Base-by-base conservation (phyloP, 768 basidiomycete species). In the Phylloporus sp. region DNA sequence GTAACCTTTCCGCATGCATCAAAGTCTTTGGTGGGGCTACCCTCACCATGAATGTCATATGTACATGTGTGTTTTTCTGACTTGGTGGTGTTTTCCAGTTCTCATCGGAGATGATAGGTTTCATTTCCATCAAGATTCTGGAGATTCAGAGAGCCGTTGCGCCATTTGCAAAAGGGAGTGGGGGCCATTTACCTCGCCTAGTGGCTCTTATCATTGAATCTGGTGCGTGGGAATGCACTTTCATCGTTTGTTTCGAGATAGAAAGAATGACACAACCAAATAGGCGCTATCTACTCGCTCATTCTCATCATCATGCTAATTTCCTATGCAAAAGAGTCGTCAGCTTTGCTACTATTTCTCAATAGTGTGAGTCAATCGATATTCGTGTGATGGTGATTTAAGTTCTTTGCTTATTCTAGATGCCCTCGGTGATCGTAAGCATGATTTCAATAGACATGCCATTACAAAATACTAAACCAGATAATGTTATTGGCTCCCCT, bases 391-490 rank as follows among this genome's bases (percentile, higher is more conserved):
- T 20, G 13, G 40, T 3, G 26, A 36, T 24, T 3, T 26, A 27
- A 35, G 24, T 24, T 24, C 20, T 3, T 26, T 23, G 13, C 20
- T 36, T 5, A 13, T 46, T 34, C 24, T 28, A 59, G 59, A 45
- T 56, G 36, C 47, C 50, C 20, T 54, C 59, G 8, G 48, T 59
- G 20, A 53, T 59, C 16, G 59, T 59, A 23, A 59, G 58, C n/a
- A 27, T 18, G 16, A 24, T 42, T 18, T 22, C 35, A 13, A 22
- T 34, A 45, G n/a, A 4, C 0, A 13, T 29, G 15, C 1, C 15
- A 22, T 23, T 31, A n/a, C 36, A 10, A n/a, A 12, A 27, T 15
- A 22, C 55, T 49, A 12, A 35, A 47, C 35, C 3, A 13, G 13
- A 18, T 22, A 4, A 43, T 22, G 8, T 52, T 6, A 4, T 16